phyloP scores from a whole-genome alignment of 345 rosid genomes.

The Camelina laxa region DNA sequence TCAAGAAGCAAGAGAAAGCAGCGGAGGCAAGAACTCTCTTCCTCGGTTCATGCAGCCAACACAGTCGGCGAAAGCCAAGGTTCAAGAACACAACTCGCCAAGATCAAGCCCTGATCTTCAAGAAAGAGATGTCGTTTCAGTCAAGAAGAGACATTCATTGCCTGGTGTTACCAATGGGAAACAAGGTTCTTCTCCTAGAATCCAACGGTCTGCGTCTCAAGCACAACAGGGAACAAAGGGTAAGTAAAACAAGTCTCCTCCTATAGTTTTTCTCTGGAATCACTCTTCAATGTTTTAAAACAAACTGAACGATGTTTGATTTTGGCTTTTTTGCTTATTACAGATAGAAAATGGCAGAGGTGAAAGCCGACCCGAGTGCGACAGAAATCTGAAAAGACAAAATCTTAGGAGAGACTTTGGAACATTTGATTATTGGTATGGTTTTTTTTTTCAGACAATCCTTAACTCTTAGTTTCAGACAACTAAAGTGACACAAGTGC shows the following conservation, averaged over 20 bases:
- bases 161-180: conserved; percentile 84
- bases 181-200: conserved; percentile 88
- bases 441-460: conserved; percentile 16
- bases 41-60: conserved; percentile 99
- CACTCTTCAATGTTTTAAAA: not conserved
- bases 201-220: conserved; percentile 69
- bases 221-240: conserved; percentile 70
- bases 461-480: conserved; percentile 39
- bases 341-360: conserved; percentile 96
- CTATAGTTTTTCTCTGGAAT: not conserved
- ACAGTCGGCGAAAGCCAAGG: conserved; percentile 89
- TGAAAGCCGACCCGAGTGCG: conserved; percentile 19
- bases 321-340: conserved; percentile 21
- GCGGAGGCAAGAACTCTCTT: conserved; percentile 67
- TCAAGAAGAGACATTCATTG: conserved; percentile 88
- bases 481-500: conserved; percentile 27
- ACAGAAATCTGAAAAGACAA: conserved; percentile 6
- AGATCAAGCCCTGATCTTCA: conserved; percentile 93
- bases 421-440: conserved; percentile 34
- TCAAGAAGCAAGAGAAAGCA: conserved; percentile 77
- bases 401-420: conserved; percentile 15
- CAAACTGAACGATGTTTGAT: not conserved
- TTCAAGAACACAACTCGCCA: conserved; percentile 79
- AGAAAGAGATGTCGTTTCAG: conserved; percentile 62
- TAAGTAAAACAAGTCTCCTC: conserved; percentile 36